phyloP scores from a whole-genome alignment of 2,329 filamentous ascomycete species.

The Seiridium unicorne region DNA sequence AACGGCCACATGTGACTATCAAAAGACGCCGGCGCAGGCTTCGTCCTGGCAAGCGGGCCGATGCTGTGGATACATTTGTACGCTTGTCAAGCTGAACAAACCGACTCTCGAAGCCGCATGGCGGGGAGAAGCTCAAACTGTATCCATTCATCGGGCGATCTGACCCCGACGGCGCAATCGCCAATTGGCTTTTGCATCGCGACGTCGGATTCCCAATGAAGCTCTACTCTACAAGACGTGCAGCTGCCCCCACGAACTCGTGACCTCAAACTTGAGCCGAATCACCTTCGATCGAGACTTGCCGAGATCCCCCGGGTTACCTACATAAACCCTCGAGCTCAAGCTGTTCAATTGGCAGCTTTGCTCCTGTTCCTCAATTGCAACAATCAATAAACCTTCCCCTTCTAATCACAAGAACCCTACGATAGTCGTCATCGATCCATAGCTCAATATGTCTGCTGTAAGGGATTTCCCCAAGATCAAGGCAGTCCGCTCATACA shows the following conservation, averaged over 20 bases:
- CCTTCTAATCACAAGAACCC: background rate
- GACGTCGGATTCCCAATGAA: constrained; percentile 1
- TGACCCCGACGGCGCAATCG: background rate
- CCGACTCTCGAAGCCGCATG: background rate
- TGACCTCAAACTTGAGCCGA: background rate
- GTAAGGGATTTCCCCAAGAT: constrained; percentile 68
- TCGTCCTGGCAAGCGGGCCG: background rate
- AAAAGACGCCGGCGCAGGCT: background rate
- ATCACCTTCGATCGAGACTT: background rate
- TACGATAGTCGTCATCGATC: background rate
- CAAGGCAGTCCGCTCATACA: constrained; percentile 70
- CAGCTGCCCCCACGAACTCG: background rate
- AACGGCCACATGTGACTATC: too few relatives aligned
- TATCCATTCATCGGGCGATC: constrained; percentile 7
- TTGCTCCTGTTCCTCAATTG: background rate
- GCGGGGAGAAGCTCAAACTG: background rate
- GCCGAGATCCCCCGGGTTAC: background rate
- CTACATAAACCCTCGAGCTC: background rate
- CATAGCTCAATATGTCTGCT: constrained; percentile 37
- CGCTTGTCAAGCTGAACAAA: background rate
- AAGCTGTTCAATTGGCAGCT: background rate
- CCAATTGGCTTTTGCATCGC: background rate
- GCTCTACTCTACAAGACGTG: background rate
- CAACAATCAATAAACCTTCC: background rate
- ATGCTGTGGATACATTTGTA: background rate